These are phyloP conservation scores for Claviceps capensis DNA, from an alignment of 2,329 filamentous ascomycete species.

Conservation along the genomic window DNA sequence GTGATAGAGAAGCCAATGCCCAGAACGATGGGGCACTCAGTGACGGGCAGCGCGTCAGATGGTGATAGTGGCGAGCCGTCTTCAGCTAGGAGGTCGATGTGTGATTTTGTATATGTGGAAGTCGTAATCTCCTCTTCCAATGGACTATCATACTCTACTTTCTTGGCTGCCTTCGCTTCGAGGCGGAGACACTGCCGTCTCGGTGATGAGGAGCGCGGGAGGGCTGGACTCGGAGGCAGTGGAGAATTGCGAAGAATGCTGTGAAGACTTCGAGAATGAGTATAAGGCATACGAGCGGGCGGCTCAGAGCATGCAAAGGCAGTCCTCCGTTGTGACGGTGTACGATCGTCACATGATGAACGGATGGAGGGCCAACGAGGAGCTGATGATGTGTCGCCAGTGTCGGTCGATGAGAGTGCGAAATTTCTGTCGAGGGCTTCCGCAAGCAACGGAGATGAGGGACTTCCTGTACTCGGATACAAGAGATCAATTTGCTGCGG, in stretches of 20 bases:
- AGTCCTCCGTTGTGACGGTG: conserved; percentile 6
- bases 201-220: conserved; percentile 39
- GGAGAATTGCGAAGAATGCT: conserved; percentile 56
- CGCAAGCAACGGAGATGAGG: conserved; percentile 45
- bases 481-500: conserved; percentile 31
- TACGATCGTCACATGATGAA: conserved; percentile 8
- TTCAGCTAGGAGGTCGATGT: conserved; percentile 48
- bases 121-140: conserved; percentile 51
- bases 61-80: conserved; percentile 37
- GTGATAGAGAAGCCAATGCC: conserved; percentile 38
- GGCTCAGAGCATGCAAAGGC: neutral
- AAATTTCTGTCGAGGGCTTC: conserved; percentile 36
- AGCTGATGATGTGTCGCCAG: conserved; percentile 7
- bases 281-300: conserved; percentile 31
- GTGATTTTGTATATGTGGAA: conserved; percentile 46
- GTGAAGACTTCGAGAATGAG: conserved; percentile 42
- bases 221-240: conserved; percentile 37
- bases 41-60: conserved; percentile 9
- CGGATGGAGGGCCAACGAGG: neutral
- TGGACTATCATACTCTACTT: conserved; percentile 49
- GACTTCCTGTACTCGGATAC: conserved; percentile 43
- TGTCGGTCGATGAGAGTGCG: conserved; percentile 27
- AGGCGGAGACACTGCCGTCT: conserved; percentile 39
- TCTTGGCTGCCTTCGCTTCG: conserved; percentile 38
- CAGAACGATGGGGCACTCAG: conserved; percentile 27